Evolutionary conservation across 768 basidiomycete genomes (phyloP).

Genomic region (Mycena belliarum): DNA sequence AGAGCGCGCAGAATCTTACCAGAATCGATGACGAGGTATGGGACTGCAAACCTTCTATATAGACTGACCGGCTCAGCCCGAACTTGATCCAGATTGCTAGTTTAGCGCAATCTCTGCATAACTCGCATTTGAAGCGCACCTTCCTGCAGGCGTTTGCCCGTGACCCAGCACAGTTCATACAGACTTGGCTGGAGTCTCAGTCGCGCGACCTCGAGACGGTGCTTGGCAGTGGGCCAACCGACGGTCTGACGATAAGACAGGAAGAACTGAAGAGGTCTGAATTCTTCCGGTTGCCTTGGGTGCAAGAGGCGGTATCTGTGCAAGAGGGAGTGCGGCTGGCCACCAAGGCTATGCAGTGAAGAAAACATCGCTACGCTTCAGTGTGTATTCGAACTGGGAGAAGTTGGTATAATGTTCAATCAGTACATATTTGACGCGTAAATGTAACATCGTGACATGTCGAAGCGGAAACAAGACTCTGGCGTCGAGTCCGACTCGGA

Average conservation of each 20-base stretch:
- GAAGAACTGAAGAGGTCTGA: conserved; percentile 89
- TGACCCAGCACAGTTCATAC: conserved; percentile 79
- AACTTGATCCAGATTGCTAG: conserved; percentile 63
- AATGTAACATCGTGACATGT: conserved; percentile 34
- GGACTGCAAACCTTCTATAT: not conserved
- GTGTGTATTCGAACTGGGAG: too few species aligned
- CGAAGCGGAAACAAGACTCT: conserved; percentile 53
- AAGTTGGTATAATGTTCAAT: not conserved
- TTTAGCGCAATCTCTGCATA: conserved; percentile 81
- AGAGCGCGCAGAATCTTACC: conserved; percentile 63
- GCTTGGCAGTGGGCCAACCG: conserved; percentile 83
- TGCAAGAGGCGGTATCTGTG: conserved; percentile 51
- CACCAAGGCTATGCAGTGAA: conserved; percentile 10
- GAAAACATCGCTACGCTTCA: not conserved
- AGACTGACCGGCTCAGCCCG: not conserved
- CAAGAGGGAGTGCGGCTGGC: conserved; percentile 17
- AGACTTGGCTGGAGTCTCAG: conserved; percentile 90
- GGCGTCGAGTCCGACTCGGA: conserved; percentile 31
- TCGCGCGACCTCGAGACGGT: conserved; percentile 88
- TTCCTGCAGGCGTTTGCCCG: conserved; percentile 83
- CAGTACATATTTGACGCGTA: not conserved
- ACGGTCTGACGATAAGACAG: conserved; percentile 77
- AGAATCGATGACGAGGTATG: conserved; percentile 90
- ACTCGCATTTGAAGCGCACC: conserved; percentile 82
- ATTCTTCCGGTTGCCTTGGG: conserved; percentile 92